phyloP scores from a whole-genome alignment of 352 stramenopile genomes.

The Phytophthora uliginosa region DNA sequence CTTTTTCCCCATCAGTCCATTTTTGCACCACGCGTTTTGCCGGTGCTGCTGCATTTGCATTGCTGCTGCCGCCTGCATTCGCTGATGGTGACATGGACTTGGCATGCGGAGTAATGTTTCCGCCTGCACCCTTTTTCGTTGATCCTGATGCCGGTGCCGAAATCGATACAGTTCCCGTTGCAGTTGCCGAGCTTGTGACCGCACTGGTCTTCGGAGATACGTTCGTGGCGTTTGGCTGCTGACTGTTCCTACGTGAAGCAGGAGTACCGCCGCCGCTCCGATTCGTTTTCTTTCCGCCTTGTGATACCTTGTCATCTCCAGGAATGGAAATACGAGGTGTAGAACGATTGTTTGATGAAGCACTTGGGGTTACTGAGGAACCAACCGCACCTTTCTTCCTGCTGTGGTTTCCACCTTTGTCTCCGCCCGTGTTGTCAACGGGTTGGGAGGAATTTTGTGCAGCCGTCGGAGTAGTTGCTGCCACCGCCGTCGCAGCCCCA shows the following conservation, averaged over 20 bases:
- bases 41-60: conserved; percentile 31
- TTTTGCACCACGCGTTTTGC: conserved; percentile 91
- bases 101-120: conserved; percentile 19
- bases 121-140: conserved; percentile 22
- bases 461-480: conserved; percentile 12
- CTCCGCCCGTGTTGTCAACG: conserved; percentile 19
- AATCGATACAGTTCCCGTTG: conserved; percentile 4
- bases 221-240: conserved; percentile 22
- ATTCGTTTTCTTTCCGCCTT: conserved; percentile 52
- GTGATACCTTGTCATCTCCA: conserved; percentile 50
- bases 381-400: conserved; percentile 38
- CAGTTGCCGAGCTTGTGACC: conserved; percentile 1
- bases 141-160: conserved; percentile 7
- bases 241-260: conserved; percentile 41
- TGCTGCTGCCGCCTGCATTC: conserved; percentile 26
- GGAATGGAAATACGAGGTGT: conserved; percentile 38
- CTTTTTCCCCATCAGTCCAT: conserved; percentile 92
- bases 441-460: conserved; percentile 12
- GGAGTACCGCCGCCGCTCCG: conserved; percentile 43
- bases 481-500: conserved; percentile 11
- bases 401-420: conserved; percentile 30
- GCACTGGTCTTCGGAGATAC: conserved; percentile 23
- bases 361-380: conserved; percentile 19
- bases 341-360: conserved; percentile 17
- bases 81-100: conserved; percentile 28